Conservation (phyloP, 1,284 basidiomycete genomes). For the Sanghuangporus sanghuang region DNA sequence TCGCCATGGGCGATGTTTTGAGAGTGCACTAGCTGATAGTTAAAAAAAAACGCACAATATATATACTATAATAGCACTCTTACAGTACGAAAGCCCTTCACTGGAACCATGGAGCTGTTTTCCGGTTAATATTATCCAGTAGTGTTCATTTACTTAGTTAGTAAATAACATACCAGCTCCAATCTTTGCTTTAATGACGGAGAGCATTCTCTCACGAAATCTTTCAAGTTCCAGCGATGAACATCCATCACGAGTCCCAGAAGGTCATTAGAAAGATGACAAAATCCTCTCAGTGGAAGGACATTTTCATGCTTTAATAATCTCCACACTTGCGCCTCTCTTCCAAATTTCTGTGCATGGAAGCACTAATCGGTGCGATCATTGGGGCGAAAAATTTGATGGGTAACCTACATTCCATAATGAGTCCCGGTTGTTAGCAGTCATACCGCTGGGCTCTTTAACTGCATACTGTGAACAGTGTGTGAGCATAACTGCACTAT, state of each 20-base stretch:
- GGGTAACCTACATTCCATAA: not conserved
- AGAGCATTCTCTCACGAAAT: not conserved
- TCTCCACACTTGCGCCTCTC: not conserved
- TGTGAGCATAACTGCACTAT: not conserved
- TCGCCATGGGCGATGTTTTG: slow-evolving; percentile 1
- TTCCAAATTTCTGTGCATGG: not conserved
- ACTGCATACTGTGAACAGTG: not conserved
- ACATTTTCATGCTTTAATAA: not conserved
- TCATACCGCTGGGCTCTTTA: not conserved
- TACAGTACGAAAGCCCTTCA: not conserved
- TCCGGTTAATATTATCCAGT: not conserved
- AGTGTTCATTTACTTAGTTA: not conserved
- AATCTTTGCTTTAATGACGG: not conserved
- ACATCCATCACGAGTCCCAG: not conserved
- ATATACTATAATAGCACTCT: not conserved
- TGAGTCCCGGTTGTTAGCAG: not conserved
- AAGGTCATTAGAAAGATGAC: not conserved
- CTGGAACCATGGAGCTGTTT: not conserved
- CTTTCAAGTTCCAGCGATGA: not conserved
- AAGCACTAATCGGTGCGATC: not conserved
- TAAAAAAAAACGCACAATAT: not conserved
- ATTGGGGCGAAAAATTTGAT: not conserved
- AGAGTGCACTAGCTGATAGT: not conserved
- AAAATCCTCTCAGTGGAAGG: not conserved
- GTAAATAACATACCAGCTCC: not conserved